These are phyloP conservation scores for Fistulifera solaris DNA, from an alignment of 108 stramenopile species.

Conservation along the genomic window DNA sequence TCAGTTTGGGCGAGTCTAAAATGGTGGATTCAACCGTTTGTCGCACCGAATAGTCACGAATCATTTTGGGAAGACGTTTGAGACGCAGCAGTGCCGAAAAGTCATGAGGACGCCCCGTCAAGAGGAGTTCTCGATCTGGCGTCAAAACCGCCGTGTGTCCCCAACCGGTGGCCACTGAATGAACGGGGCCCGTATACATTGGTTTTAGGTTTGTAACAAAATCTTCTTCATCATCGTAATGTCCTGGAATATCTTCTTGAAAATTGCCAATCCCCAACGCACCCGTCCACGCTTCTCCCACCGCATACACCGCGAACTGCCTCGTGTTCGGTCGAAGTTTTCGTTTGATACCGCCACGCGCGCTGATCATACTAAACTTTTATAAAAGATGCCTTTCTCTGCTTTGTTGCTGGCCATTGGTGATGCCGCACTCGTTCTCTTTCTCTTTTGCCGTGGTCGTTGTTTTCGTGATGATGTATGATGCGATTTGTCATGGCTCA, in stretches of 20 bases:
- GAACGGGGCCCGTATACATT: conserved; percentile 19
- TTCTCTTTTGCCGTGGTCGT: too few species aligned
- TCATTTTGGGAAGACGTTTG: conserved; percentile 43
- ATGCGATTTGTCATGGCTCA: too few species aligned
- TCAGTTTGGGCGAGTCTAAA: conserved; percentile 1
- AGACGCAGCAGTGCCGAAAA: conserved; percentile 58
- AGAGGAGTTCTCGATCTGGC: conserved; percentile 24
- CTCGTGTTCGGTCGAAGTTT: not conserved
- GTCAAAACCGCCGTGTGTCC: conserved; percentile 58
- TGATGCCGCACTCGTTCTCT: too few species aligned
- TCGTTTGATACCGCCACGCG: too few species aligned
- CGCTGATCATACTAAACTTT: too few species aligned
- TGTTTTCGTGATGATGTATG: too few species aligned
- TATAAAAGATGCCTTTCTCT: too few species aligned
- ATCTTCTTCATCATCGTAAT: conserved; percentile 33
- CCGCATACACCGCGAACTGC: conserved; percentile 53
- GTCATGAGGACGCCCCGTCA: conserved; percentile 78
- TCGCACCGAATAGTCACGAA: not conserved
- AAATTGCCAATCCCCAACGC: conserved; percentile 38
- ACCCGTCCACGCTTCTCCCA: conserved; percentile 75
- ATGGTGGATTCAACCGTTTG: not conserved
- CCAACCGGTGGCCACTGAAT: conserved; percentile 58
- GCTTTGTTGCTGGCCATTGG: too few species aligned
- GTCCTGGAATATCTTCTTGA: conserved; percentile 22
- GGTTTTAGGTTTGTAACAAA: conserved; percentile 1